Percentiles rank a stretch among this genome's conserved stretches.
Evolutionary conservation across 768 basidiomycete genomes (phyloP).

Genomic region (Hortiboletus campestris): DNA sequence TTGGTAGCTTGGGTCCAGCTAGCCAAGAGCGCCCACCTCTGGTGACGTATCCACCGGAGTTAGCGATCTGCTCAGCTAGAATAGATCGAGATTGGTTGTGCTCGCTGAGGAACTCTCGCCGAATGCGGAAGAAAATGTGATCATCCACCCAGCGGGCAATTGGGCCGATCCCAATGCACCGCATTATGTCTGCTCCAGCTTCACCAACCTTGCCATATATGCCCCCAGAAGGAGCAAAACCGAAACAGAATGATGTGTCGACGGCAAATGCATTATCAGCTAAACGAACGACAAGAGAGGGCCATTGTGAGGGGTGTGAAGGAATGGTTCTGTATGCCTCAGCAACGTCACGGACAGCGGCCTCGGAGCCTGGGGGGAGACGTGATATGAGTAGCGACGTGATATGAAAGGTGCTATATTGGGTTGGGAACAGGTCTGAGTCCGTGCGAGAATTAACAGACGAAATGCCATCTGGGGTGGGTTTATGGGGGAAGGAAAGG

Average conservation of each 20-base stretch:
- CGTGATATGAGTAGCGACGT: rapidly evolving
- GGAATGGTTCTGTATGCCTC: too few relatives aligned
- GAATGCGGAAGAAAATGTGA: background rate
- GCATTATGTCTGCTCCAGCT: background rate
- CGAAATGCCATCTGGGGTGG: background rate
- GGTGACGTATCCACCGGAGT: rapidly evolving
- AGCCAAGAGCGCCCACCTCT: background rate
- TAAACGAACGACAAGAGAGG: too few relatives aligned
- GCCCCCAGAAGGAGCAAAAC: too few relatives aligned
- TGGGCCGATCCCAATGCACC: background rate
- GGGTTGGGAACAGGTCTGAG: rapidly evolving
- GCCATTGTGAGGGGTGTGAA: too few relatives aligned
- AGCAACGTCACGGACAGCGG: too few relatives aligned
- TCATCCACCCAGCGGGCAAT: background rate
- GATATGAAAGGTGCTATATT: background rate
- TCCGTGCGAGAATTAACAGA: too few relatives aligned
- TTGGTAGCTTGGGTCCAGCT: rapidly evolving
- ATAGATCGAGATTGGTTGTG: too few relatives aligned
- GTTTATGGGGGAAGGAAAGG: conserved; percentile 21
- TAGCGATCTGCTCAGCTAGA: background rate
- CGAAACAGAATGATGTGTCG: too few relatives aligned
- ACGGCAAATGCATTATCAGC: too few relatives aligned
- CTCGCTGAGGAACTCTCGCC: background rate
- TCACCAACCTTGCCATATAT: background rate
- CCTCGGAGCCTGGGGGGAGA: background rate